A percentile compares a stretch with the other conserved stretches of the same genome.
These are phyloP conservation scores for Mesembryanthemum crystallinum DNA, from an alignment of 148 eudicot species.

Conservation along the genomic window DNA sequence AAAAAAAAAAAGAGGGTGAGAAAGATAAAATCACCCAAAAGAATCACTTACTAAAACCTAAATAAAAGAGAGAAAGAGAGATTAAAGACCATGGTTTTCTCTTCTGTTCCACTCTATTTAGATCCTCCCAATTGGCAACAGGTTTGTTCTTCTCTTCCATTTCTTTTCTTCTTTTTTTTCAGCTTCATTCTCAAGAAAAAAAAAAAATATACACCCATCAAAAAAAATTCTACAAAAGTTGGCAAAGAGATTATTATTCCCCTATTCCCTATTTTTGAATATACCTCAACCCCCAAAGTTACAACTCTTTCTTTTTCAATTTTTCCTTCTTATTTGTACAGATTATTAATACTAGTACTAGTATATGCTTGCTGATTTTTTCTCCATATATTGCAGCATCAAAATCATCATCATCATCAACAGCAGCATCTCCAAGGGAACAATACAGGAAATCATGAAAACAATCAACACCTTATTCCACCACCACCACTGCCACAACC, in stretches of 20 bases:
- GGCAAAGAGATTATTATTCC: slow-evolving; percentile 29
- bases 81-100: slow-evolving; percentile 51
- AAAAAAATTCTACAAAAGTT: neutral
- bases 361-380: neutral
- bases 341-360: no score
- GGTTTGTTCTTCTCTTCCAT: slow-evolving; percentile 28
- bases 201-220: neutral
- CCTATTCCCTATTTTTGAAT: slow-evolving; percentile 38
- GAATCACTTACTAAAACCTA: slow-evolving; percentile 13
- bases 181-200: slow-evolving; percentile 30
- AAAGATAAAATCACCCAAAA: slow-evolving; percentile 13
- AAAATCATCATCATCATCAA: slow-evolving; percentile 23
- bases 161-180: slow-evolving; percentile 2
- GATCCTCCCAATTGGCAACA: slow-evolving; percentile 82
- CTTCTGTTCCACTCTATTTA: slow-evolving; percentile 61
- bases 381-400: slow-evolving; percentile 31
- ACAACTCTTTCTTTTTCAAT: neutral
- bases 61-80: slow-evolving; percentile 2
- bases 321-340: neutral
- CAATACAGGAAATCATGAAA: slow-evolving; percentile 22
- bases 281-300: slow-evolving; percentile 29
- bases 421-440: slow-evolving; percentile 31
- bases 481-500: slow-evolving; percentile 17
- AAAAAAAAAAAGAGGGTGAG: slow-evolving; percentile 9
- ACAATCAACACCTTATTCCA: slow-evolving; percentile 29